Evolutionary conservation across 2,329 filamentous ascomycete genomes (phyloP), one percentile per base, ranked within the genome.

Genomic region (Penicillium sp.): DNA sequence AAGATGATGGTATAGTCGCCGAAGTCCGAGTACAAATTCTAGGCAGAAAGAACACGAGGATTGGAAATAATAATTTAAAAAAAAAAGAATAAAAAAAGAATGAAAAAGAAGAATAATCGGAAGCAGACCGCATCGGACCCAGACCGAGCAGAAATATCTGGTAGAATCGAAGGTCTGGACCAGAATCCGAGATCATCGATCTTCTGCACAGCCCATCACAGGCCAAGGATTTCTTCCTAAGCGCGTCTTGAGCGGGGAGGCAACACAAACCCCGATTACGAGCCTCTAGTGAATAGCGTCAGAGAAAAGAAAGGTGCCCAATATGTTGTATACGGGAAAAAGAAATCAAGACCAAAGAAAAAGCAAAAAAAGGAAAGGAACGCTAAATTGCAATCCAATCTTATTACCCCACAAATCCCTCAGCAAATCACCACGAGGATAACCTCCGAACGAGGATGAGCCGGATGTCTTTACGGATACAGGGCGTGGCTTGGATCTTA

Each of bases 221-320:
- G 30, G 53, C 41, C 36, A 18, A 34, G 32, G 50, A 52, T 40
- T 23, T 26, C 8, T n/a, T n/a, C n/a, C n/a, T 56, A 60, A 58
- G 58, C 56, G 58, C 58, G 56, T n/a, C n/a, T n/a, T n/a, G n/a
- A n/a, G 48, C 43, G 56, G 44, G 50, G 50, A 55, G 51, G n/a
- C n/a, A n/a, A n/a, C n/a, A n/a, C 23, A n/a, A 39, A 30, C 51
- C 55, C 55, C 48, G 50, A 52, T 60, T 58, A 58, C 55, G 55
- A 47, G 39, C 23, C 23, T 23, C 23, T 23, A n/a, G n/a, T n/a
- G n/a, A n/a, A n/a, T n/a, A n/a, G n/a, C n/a, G n/a, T n/a, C n/a
- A n/a, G n/a, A 4, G 36, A 4, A 27, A 11, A 46, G 13, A 8
- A 53, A 47, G 34, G 34, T 19, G 41, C 29, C 23, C 38, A 51